Evolutionary conservation across 2,329 filamentous ascomycete genomes (phyloP).

Genomic region (Lasiodiplodia theobromae): DNA sequence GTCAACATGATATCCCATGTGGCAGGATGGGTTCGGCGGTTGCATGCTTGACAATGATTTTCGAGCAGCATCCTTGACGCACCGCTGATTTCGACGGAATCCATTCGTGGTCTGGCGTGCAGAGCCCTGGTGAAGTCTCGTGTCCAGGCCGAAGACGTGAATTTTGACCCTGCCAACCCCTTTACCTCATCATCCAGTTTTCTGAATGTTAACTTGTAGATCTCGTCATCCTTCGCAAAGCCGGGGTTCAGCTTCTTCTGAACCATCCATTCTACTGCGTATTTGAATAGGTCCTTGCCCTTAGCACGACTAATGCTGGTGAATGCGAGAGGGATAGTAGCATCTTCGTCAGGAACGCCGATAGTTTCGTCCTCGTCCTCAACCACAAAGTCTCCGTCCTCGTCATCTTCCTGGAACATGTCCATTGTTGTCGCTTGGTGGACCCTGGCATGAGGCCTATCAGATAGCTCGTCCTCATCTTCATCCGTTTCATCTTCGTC

Average conservation of each 20-base stretch:
- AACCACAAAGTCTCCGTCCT: conserved; percentile 70
- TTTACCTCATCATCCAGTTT: conserved; percentile 76
- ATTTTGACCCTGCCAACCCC: conserved; percentile 73
- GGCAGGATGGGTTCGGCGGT: conserved; percentile 71
- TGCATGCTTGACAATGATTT: conserved; percentile 71
- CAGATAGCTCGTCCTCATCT: conserved; percentile 13
- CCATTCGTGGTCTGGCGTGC: conserved; percentile 69
- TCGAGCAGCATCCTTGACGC: conserved; percentile 34
- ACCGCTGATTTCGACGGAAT: conserved; percentile 54
- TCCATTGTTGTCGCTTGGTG: conserved; percentile 42
- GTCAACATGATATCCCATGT: conserved; percentile 68
- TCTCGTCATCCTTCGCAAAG: conserved; percentile 67
- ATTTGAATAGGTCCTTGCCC: conserved; percentile 74
- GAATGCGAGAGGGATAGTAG: conserved; percentile 72
- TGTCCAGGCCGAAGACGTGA: conserved; percentile 75
- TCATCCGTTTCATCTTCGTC: conserved; percentile 39
- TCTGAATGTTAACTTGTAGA: conserved; percentile 73
- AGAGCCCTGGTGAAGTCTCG: conserved; percentile 70
- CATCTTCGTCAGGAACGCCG: conserved; percentile 61
- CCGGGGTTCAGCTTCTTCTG: conserved; percentile 78
- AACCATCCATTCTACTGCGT: conserved; percentile 81
- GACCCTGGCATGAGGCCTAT: conserved; percentile 21
- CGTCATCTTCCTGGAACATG: conserved; percentile 61
- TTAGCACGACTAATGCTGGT: conserved; percentile 71
- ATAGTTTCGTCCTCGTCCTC: conserved; percentile 64